These are phyloP conservation scores for Olyra latifolia DNA, from an alignment of 176 grass and related monocot genomes.

Conservation along the genomic window DNA sequence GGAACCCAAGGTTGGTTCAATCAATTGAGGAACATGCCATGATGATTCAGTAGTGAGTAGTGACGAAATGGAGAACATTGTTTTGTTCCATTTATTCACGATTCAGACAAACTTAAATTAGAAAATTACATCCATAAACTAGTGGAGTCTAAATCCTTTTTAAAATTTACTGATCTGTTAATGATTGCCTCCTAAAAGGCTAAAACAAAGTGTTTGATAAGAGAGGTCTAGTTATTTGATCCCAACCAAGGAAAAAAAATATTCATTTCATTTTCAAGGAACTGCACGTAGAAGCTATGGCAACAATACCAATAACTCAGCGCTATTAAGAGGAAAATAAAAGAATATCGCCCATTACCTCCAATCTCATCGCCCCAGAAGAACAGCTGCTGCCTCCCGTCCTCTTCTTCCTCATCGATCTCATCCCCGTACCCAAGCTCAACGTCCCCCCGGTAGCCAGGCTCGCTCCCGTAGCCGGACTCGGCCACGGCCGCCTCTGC, in stretches of 20 bases:
- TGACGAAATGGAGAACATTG: background rate
- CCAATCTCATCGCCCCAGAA: constrained; percentile 69
- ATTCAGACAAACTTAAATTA: background rate
- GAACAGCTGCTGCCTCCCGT: constrained; percentile 57
- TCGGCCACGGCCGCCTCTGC: constrained; percentile 48
- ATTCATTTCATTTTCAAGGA: background rate
- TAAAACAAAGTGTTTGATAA: background rate
- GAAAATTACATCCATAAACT: background rate
- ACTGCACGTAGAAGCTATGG: background rate
- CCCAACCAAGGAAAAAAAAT: background rate
- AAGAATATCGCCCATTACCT: constrained; percentile 49
- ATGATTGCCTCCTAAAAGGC: background rate
- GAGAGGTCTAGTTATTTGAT: background rate
- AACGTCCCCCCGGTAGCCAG: constrained; percentile 77
- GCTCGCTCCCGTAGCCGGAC: constrained; percentile 79
- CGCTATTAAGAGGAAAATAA: background rate
- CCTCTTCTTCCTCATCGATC: constrained; percentile 76
- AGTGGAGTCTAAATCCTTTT: background rate
- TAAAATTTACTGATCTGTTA: background rate
- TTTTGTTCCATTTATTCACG: background rate
- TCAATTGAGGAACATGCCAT: background rate
- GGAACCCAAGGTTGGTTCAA: background rate
- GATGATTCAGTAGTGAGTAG: background rate
- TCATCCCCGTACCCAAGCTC: constrained; percentile 79
- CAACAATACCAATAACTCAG: background rate